These are phyloP conservation scores for Coniella lustricola DNA, from an alignment of 2,329 filamentous ascomycete species.

Conservation along the genomic window DNA sequence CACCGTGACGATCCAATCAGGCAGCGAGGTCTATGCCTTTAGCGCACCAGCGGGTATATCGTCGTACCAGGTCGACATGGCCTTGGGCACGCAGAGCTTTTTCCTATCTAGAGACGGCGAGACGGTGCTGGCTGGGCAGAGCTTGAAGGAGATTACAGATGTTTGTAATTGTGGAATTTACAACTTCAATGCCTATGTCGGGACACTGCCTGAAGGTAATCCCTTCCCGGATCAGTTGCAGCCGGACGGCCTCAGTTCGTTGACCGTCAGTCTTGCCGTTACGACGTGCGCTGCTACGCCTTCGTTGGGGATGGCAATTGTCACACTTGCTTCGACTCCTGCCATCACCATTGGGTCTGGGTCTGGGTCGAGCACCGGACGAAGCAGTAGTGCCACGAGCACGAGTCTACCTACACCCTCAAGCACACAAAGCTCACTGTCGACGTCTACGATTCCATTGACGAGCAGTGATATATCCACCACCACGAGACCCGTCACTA, in stretches of 20 bases:
- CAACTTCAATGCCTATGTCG: conserved; percentile 51
- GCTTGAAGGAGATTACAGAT: conserved; percentile 41
- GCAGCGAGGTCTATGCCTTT: conserved; percentile 33
- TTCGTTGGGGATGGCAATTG: conserved; percentile 12
- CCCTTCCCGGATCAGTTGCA: conserved; percentile 27
- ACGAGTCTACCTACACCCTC: background rate
- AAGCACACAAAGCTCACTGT: background rate
- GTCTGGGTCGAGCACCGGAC: too few relatives aligned
- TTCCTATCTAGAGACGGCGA: conserved; percentile 33
- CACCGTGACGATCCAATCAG: conserved; percentile 38
- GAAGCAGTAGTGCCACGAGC: too few relatives aligned
- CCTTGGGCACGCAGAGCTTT: conserved; percentile 40
- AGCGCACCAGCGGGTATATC: conserved; percentile 39
- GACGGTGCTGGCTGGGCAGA: conserved; percentile 37
- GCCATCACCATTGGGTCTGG: conserved; percentile 5
- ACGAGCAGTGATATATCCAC: background rate
- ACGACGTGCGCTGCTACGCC: conserved; percentile 21
- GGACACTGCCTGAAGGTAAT: conserved; percentile 35
- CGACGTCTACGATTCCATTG: background rate
- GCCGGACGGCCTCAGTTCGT: conserved; percentile 25
- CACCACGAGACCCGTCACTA: too few relatives aligned
- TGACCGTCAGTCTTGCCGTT: conserved; percentile 24
- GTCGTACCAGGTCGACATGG: conserved; percentile 39
- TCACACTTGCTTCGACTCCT: conserved; percentile 19
- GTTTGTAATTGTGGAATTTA: conserved; percentile 46